A percentile compares a stretch with the other conserved stretches of the same genome.
These are phyloP conservation scores for Periglandula ipomoeae DNA, from an alignment of 2,329 filamentous ascomycete species.

Conservation along the genomic window DNA sequence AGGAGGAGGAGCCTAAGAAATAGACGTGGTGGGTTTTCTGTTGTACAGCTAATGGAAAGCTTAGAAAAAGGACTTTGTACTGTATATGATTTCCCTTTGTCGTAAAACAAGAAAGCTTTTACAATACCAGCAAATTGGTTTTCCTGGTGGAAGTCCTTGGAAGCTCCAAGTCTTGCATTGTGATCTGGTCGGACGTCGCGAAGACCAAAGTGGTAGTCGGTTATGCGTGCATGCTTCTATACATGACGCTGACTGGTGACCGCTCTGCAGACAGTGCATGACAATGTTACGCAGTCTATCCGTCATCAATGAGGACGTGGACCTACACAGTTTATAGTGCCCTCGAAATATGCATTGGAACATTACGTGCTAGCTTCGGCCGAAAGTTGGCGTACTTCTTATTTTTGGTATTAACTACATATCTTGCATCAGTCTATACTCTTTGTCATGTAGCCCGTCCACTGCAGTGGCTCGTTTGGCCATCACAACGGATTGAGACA, in stretches of 20 bases:
- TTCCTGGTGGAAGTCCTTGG: too few species aligned
- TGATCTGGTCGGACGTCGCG: too few species aligned
- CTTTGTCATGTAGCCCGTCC: background rate
- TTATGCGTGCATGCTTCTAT: too few species aligned
- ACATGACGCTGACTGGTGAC: too few species aligned
- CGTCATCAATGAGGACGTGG: background rate
- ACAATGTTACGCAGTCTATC: too few species aligned
- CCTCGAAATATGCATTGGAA: background rate
- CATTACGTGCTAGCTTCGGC: background rate
- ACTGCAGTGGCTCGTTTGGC: background rate
- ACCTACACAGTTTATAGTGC: too few species aligned
- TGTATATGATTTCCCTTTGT: slow-evolving; percentile 9
- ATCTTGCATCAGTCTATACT: slow-evolving; percentile 12
- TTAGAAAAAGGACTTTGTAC: slow-evolving; percentile 2
- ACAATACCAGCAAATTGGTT: background rate
- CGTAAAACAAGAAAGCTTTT: slow-evolving; percentile 1
- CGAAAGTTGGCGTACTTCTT: background rate
- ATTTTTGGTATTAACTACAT: slow-evolving; percentile 13
- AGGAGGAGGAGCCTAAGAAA: slow-evolving; percentile 88
- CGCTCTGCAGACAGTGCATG: too few species aligned
- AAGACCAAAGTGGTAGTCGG: too few species aligned
- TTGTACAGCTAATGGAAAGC: background rate
- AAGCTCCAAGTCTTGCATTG: too few species aligned
- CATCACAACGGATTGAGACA: background rate
- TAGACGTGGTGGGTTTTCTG: slow-evolving; percentile 33